phyloP scores from a whole-genome alignment of 805 yeast genomes.

The Yamadazyma kitorensis region DNA sequence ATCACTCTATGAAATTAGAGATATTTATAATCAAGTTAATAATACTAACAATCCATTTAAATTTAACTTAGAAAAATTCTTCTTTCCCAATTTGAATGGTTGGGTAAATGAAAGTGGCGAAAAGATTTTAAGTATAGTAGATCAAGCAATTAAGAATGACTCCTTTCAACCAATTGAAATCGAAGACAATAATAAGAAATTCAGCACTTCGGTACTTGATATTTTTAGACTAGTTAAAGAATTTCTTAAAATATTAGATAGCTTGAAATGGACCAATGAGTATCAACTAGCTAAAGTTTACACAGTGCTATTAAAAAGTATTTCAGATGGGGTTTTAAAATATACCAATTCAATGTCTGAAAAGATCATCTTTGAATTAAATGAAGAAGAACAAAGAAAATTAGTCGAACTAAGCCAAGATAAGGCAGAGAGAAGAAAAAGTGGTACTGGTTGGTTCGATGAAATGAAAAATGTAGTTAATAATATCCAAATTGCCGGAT shows the following conservation, averaged over 20 bases:
- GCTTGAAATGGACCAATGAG: conserved; percentile 64
- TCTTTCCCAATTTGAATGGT: conserved; percentile 37
- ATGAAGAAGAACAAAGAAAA: conserved; percentile 26
- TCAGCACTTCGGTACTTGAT: conserved; percentile 65
- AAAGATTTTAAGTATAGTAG: conserved; percentile 47
- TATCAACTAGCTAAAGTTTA: conserved; percentile 60
- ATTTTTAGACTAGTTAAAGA: conserved; percentile 62
- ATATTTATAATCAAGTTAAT: conserved; percentile 48
- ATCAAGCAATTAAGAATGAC: conserved; percentile 58
- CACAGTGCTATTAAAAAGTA: conserved; percentile 57
- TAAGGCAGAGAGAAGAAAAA: conserved; percentile 18
- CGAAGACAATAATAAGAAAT: conserved; percentile 35
- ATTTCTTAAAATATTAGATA: conserved; percentile 53
- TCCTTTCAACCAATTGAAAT: conserved; percentile 50
- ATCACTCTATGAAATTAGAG: conserved; percentile 50
- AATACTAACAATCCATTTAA: conserved; percentile 40
- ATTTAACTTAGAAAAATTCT: conserved; percentile 55
- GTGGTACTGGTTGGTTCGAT: conserved; percentile 42
- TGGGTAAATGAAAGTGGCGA: conserved; percentile 46
- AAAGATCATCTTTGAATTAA: conserved; percentile 43
- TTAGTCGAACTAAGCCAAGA: conserved; percentile 13
- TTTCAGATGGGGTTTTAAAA: conserved; percentile 56
- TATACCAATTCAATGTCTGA: conserved; percentile 44
- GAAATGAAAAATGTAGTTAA: conserved; percentile 53
- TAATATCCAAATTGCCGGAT: conserved; percentile 34